Base-by-base conservation (phyloP, 2,329 filamentous ascomycete species). In the Laburnicola sp. region DNA sequence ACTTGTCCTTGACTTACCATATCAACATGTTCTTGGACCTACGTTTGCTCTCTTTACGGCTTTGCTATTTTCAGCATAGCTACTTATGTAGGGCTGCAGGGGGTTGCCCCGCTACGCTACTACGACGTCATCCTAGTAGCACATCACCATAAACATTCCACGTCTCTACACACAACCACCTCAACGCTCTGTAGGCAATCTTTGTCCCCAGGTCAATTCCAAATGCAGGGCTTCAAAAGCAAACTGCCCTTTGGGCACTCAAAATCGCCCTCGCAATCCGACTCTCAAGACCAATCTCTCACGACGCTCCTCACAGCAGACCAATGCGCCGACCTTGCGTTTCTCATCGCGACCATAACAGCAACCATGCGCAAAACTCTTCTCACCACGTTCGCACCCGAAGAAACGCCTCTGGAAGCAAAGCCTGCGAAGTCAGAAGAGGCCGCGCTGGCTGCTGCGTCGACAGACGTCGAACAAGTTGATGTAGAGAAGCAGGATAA, bases 331-430 rank as follows among this genome's bases (percentile, higher is more conserved):
- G 75, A 78, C 21, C 69, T 80, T 21, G 78, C 76, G 2, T 71
- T 79, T 27, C 64, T 80, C 11, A 73, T 80, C 32, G 76, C 75
- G 4, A 76, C 74, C n/a, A 75, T 75, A 34, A 78, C 76, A 3
- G 75, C 76, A 6, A 66, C 71, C 0, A 80, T 80, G 77, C 72
- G 75, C 22, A 73, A 76, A 46, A 70, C 64, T 4, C 71, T 80
- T 30, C 58, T 74, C 6, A 72, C 75, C 42, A 74, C 70, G 2
- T 80, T 79, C 40, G 60, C 63, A 9, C 63, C 67, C 2, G 64
- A 71, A 45, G 67, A 70, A 51, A n/a, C 48, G 8, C 42, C 55
- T 6, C 23, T 42, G 6, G 57, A 62, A 21, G 9, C 53, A 10
- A 56, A 56, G 16, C 44, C 54, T 16, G 34, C 54, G 1, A 64